Evolutionary conservation across 2,329 filamentous ascomycete genomes (phyloP).

Genomic region (Arthrobotrys entomopaga): DNA sequence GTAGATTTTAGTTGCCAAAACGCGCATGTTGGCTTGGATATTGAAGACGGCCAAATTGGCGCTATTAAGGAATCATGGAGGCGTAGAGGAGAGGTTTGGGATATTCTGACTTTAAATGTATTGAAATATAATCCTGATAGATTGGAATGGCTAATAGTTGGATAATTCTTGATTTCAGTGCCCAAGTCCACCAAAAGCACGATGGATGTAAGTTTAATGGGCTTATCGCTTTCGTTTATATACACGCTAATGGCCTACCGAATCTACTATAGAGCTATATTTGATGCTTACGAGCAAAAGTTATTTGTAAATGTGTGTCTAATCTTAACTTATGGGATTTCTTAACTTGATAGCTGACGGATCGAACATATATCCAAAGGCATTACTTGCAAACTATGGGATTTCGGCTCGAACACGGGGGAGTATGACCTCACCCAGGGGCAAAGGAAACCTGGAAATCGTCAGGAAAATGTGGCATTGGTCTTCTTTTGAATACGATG

Average conservation of each 20-base stretch:
- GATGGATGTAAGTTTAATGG: conserved; percentile 44
- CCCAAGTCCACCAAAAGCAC: conserved; percentile 15
- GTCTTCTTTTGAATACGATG: conserved; percentile 51
- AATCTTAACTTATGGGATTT: background rate
- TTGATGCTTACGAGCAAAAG: conserved; percentile 47
- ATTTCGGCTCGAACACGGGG: conserved; percentile 40
- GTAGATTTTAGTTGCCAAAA: conserved; percentile 47
- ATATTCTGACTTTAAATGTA: background rate
- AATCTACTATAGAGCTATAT: conserved; percentile 38
- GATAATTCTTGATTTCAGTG: conserved; percentile 11
- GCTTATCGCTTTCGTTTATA: background rate
- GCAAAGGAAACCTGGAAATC: conserved; percentile 48
- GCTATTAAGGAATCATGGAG: conserved; percentile 38
- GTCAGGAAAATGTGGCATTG: conserved; percentile 54
- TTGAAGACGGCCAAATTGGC: conserved; percentile 23
- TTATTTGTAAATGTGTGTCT: conserved; percentile 32
- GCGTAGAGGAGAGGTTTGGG: conserved; percentile 26
- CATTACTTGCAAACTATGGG: conserved; percentile 31
- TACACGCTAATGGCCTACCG: no score
- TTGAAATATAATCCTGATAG: background rate
- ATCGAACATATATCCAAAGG: conserved; percentile 9
- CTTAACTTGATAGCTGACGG: background rate
- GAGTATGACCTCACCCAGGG: conserved; percentile 41
- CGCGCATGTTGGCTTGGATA: conserved; percentile 42
- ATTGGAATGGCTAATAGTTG: background rate